A percentile compares a stretch with the other conserved stretches of the same genome.
Conservation (phyloP, 139 green algal species). For the Penium margaritaceum region DNA sequence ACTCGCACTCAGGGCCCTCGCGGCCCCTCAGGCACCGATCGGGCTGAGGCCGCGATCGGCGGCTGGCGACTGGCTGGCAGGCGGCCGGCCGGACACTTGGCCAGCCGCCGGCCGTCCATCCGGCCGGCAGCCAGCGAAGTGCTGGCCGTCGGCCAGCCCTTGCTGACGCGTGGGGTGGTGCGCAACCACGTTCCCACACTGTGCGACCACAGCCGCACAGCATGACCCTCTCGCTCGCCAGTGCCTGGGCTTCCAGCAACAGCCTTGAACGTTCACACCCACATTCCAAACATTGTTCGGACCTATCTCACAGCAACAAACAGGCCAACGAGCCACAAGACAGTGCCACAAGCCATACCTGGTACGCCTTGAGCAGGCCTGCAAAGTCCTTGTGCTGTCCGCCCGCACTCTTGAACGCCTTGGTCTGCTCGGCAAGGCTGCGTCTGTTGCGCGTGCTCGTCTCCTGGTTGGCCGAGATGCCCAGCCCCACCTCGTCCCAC, state of each 20-base stretch:
- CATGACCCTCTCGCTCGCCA: background rate
- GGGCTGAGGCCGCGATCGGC: no score
- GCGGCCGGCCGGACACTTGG: no score
- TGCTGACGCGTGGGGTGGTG: no score
- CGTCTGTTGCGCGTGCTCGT: constrained; percentile 52
- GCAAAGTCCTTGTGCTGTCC: constrained; percentile 47
- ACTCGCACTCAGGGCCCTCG: no score
- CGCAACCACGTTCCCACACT: no score
- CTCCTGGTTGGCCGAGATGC: constrained; percentile 71
- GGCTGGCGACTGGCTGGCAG: no score
- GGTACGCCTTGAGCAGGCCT: constrained; percentile 72
- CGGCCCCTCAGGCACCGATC: no score
- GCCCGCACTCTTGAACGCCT: constrained; percentile 27
- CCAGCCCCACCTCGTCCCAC: constrained; percentile 70
- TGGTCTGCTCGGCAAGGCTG: constrained; percentile 58
- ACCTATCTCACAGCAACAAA: no score
- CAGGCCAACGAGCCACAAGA: background rate
- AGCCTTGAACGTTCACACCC: background rate
- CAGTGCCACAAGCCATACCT: constrained; percentile 53
- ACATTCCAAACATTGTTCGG: no score
- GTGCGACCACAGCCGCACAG: background rate
- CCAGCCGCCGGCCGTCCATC: no score
- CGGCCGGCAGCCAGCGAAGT: no score
- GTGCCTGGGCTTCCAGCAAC: background rate
- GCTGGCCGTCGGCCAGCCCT: no score